Conservation (phyloP, 371 early-diverging fungal species). For the Mortierella sp. region DNA sequence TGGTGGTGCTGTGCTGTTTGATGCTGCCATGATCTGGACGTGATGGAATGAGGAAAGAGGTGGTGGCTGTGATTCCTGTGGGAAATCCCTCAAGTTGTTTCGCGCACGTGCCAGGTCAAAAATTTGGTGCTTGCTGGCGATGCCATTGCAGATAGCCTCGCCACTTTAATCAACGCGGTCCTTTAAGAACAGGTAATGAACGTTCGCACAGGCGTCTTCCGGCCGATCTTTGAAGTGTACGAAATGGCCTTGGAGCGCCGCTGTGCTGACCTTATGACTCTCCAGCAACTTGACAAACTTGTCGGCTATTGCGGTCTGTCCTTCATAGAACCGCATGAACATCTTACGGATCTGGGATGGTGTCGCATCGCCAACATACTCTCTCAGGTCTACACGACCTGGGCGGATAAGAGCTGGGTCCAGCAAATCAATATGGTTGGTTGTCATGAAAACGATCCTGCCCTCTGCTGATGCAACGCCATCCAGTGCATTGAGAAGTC, state of each 20-base stretch:
- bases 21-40: slow-evolving; percentile 19
- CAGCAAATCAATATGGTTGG: slow-evolving; percentile 96
- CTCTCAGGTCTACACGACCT: slow-evolving; percentile 97
- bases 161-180: slow-evolving; percentile 13
- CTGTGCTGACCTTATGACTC: slow-evolving; percentile 77
- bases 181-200: slow-evolving; percentile 34
- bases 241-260: slow-evolving; percentile 96
- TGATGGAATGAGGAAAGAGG: not conserved
- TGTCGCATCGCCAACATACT: slow-evolving; percentile 88
- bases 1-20: not conserved
- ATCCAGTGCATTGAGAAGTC: slow-evolving; percentile 98
- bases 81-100: too few species aligned
- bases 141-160: too few species aligned
- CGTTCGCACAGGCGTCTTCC: slow-evolving; percentile 69
- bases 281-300: slow-evolving; percentile 71
- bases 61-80: too few species aligned
- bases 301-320: slow-evolving; percentile 68
- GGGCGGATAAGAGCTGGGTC: slow-evolving; percentile 99
- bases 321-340: slow-evolving; percentile 91
- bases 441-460: slow-evolving; percentile 98
- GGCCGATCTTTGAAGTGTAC: slow-evolving; percentile 87
- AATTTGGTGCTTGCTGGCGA: too few species aligned
- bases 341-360: slow-evolving; percentile 80
- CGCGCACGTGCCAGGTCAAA: too few species aligned
- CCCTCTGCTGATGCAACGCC: slow-evolving; percentile 99